Evolutionary conservation across 495 filamentous ascomycete genomes (phyloP).

Genomic region (Immersiella caudata): DNA sequence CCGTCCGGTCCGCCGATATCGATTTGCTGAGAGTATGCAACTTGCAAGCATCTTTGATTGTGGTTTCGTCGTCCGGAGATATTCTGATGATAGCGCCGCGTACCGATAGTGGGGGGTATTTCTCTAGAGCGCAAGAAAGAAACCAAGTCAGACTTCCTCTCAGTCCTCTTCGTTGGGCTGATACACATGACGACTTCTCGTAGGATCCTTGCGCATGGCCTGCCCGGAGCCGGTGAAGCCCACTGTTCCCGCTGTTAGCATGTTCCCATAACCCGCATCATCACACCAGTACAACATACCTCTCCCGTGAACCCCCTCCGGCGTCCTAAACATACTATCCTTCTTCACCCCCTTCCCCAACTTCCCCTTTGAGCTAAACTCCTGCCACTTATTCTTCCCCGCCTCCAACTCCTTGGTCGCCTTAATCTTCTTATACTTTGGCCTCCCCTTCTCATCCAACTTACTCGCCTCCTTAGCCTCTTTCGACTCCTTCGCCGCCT

Average conservation of each 20-base stretch:
- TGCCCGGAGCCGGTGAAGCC: constrained; percentile 95
- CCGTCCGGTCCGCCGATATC: constrained; percentile 4
- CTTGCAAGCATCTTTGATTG: neutral
- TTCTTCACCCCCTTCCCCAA: constrained; percentile 75
- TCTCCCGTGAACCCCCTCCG: constrained; percentile 80
- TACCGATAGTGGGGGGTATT: neutral
- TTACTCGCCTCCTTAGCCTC: constrained; percentile 26
- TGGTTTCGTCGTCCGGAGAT: neutral
- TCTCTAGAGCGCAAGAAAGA: constrained; percentile 28
- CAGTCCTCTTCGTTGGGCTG: constrained; percentile 78
- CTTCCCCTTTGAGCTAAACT: constrained; percentile 81
- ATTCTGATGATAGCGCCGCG: neutral
- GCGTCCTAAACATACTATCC: constrained; percentile 96
- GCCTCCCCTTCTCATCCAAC: constrained; percentile 45
- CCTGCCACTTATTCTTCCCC: constrained; percentile 92
- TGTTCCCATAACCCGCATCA: neutral
- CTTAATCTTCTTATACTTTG: constrained; percentile 74
- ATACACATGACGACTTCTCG: constrained; percentile 83
- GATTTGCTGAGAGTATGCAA: neutral
- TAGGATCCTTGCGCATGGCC: constrained; percentile 88
- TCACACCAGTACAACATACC: constrained; percentile 54
- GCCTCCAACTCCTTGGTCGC: constrained; percentile 86
- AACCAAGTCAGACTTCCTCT: constrained; percentile 38
- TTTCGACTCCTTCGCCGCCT: constrained; percentile 63
- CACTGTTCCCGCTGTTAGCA: constrained; percentile 61